Evolutionary conservation across 306 rosid genomes (phyloP).

Genomic region (Amphicarpaea edgeworthii): DNA sequence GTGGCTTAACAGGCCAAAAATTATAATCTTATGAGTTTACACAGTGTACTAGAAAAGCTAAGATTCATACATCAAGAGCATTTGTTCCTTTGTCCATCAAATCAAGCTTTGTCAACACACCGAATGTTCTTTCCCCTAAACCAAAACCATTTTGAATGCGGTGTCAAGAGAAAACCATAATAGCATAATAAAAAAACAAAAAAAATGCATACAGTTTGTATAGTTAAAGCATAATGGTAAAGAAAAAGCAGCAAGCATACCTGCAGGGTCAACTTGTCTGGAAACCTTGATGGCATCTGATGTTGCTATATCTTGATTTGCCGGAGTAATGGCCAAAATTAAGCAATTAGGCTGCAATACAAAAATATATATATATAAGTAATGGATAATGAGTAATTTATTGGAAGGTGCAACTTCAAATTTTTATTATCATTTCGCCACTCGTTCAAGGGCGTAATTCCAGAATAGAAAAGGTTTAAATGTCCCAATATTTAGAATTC

Average conservation of each 20-base stretch:
- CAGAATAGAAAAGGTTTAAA: constrained; percentile 14
- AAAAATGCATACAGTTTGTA: constrained; percentile 16
- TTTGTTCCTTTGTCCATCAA: constrained; percentile 97
- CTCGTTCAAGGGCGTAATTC: constrained; percentile 21
- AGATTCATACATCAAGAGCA: constrained; percentile 77
- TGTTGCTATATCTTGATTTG: constrained; percentile 93
- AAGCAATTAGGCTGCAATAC: constrained; percentile 81
- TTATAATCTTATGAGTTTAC: constrained; percentile 34
- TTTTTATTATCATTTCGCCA: constrained; percentile 23
- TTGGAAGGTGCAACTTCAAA: constrained; percentile 16
- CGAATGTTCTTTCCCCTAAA: constrained; percentile 87
- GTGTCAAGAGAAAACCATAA: constrained; percentile 30
- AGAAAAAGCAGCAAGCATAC: constrained; percentile 48
- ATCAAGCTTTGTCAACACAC: constrained; percentile 93
- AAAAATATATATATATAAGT: not conserved
- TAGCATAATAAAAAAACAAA: not conserved
- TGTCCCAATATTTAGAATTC: constrained; percentile 5
- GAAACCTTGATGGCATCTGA: constrained; percentile 90
- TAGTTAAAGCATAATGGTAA: constrained; percentile 25
- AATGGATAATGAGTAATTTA: constrained; percentile 4
- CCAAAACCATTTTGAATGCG: constrained; percentile 21
- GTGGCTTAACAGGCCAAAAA: constrained; percentile 33
- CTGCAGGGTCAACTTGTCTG: constrained; percentile 89
- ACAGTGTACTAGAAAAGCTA: constrained; percentile 21
- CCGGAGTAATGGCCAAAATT: constrained; percentile 91